Conservation (phyloP, 148 eudicot species). For the Suaeda aralocaspica region DNA sequence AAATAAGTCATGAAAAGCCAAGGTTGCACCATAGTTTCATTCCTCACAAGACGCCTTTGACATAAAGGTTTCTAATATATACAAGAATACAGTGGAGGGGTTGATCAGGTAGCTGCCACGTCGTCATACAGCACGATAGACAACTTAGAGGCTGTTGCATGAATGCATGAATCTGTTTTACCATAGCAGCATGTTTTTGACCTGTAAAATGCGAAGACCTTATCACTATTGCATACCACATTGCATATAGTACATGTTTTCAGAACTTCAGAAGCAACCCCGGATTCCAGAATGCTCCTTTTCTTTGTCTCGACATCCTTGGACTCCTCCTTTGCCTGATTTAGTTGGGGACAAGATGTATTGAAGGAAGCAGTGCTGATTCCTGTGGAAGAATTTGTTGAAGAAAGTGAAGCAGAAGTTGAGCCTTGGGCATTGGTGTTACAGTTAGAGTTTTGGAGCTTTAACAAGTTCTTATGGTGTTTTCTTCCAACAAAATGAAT, state of each 20-base stretch:
- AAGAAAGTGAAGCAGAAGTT: background rate
- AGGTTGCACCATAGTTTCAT: background rate
- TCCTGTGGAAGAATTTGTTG: background rate
- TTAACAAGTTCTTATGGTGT: slow-evolving; percentile 30
- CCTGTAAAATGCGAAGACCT: slow-evolving; percentile 37
- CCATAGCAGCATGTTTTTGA: slow-evolving; percentile 35
- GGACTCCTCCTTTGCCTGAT: slow-evolving; percentile 8
- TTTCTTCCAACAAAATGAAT: slow-evolving; percentile 29
- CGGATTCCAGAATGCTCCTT: slow-evolving; percentile 28
- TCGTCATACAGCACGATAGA: background rate
- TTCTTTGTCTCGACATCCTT: slow-evolving; percentile 35
- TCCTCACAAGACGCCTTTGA: too few relatives aligned
- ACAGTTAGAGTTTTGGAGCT: slow-evolving; percentile 4
- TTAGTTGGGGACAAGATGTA: background rate
- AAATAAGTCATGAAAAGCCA: background rate
- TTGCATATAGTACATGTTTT: slow-evolving; percentile 32
- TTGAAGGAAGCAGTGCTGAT: background rate
- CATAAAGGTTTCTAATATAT: background rate
- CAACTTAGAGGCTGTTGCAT: background rate
- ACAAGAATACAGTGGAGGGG: background rate
- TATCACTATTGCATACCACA: slow-evolving; percentile 45
- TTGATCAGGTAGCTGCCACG: background rate
- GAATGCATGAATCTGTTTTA: slow-evolving; percentile 22
- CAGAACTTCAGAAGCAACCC: slow-evolving; percentile 25
- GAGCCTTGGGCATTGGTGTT: background rate